These are phyloP conservation scores for Pseudonitzschia multistriata DNA, from an alignment of 108 stramenopile species.

Conservation along the genomic window DNA sequence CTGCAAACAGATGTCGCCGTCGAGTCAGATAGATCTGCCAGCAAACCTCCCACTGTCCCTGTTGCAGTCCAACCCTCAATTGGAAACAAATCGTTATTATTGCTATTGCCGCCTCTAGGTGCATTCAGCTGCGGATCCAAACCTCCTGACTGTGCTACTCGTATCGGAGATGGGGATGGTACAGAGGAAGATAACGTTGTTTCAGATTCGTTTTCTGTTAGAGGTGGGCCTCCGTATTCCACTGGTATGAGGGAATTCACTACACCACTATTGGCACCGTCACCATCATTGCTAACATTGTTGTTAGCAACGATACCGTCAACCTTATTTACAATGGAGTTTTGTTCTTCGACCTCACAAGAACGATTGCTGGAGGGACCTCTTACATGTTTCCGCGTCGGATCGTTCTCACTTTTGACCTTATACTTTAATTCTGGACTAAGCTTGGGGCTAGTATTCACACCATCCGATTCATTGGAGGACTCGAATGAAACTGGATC, in stretches of 20 bases:
- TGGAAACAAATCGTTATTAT: conserved; percentile 1
- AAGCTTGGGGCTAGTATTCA: conserved; percentile 42
- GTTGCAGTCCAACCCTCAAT: conserved; percentile 35
- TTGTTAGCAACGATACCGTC: background rate
- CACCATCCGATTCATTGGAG: conserved; percentile 52
- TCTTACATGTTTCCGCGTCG: background rate
- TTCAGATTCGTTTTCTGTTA: background rate
- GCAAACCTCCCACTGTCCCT: conserved; percentile 15
- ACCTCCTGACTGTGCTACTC: background rate
- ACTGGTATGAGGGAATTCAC: background rate
- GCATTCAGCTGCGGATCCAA: background rate
- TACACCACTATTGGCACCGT: background rate
- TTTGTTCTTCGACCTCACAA: background rate
- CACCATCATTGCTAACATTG: background rate
- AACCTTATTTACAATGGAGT: background rate
- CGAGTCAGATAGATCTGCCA: conserved; percentile 35
- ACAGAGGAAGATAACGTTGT: background rate
- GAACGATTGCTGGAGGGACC: background rate
- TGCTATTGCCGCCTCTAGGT: background rate
- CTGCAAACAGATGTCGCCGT: background rate
- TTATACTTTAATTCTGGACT: background rate
- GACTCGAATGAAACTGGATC: background rate
- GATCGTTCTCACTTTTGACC: background rate
- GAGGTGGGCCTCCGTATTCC: background rate
- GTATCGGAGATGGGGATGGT: too few relatives aligned